Evolutionary conservation across 2,329 filamentous ascomycete species (phyloP).

Genomic region (Hymenoscyphus albidus): DNA sequence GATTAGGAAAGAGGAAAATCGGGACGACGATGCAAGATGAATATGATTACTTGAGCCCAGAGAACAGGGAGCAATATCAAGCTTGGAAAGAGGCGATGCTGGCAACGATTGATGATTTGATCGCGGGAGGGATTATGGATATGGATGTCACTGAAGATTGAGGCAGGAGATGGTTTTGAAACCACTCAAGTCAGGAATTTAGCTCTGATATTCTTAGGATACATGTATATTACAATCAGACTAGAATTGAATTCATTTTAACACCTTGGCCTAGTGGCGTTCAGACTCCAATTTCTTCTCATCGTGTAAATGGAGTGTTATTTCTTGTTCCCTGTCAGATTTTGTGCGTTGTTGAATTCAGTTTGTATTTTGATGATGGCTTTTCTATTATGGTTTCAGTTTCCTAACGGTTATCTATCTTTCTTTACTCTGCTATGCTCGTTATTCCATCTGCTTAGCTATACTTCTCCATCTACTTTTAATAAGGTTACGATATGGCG

Average conservation of each 20-base stretch:
- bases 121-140: conserved; percentile 15
- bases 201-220: background rate
- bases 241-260: background rate
- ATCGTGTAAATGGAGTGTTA: background rate
- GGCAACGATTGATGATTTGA: conserved; percentile 48
- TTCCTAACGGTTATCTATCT: no score
- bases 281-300: background rate
- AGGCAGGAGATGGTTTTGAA: background rate
- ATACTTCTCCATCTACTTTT: no score
- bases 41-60: conserved; percentile 67
- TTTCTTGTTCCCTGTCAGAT: no score
- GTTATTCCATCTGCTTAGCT: no score
- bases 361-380: no score
- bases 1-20: conserved; percentile 19
- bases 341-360: no score
- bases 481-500: no score
- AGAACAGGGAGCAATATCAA: conserved; percentile 56
- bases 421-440: no score
- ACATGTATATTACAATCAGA: background rate
- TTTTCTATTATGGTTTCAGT: no score
- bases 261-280: background rate
- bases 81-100: conserved; percentile 62
- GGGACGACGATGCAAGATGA: conserved; percentile 70
- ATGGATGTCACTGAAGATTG: conserved; percentile 11
- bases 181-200: background rate